A percentile compares a stretch with the other conserved stretches of the same genome.
phyloP scores from a whole-genome alignment of 2,329 filamentous ascomycete species.

The Rhynchosporium agropyri region DNA sequence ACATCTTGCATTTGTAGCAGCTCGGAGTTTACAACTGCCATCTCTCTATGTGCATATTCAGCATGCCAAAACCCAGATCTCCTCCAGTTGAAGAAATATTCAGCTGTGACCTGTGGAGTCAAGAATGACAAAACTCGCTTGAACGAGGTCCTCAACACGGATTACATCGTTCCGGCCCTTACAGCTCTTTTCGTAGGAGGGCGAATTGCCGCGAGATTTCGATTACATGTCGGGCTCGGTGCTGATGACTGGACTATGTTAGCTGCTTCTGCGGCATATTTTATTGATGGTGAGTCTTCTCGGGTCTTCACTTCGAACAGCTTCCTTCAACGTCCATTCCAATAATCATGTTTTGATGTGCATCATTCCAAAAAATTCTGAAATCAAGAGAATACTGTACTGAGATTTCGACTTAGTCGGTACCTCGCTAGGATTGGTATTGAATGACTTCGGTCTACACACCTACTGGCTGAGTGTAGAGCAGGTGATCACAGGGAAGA shows the following conservation, averaged over 20 bases:
- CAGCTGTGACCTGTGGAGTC: slow-evolving; percentile 21
- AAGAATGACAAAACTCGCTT: slow-evolving; percentile 23
- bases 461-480: slow-evolving; percentile 17
- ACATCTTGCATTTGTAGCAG: slow-evolving; percentile 24
- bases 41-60: slow-evolving; percentile 18
- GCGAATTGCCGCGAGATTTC: slow-evolving; percentile 14
- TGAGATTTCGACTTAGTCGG: background rate
- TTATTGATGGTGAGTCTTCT: background rate
- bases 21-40: slow-evolving; percentile 3
- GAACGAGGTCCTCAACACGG: slow-evolving; percentile 11
- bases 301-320: background rate
- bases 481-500: slow-evolving; percentile 9
- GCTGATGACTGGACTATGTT: slow-evolving; percentile 25
- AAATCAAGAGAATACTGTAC: background rate
- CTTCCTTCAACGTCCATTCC: background rate
- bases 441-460: slow-evolving; percentile 22
- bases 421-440: slow-evolving; percentile 18
- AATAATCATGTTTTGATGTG: background rate
- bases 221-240: slow-evolving; percentile 22
- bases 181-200: slow-evolving; percentile 18
- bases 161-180: slow-evolving; percentile 21
- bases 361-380: background rate
- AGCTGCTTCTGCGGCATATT: slow-evolving; percentile 13
- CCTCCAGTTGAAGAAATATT: slow-evolving; percentile 16
- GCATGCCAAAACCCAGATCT: slow-evolving; percentile 20